A percentile compares a stretch with the other conserved stretches of the same genome.
Evolutionary conservation across 164 flowering plant genomes (phyloP).

Genomic region (Magnolia changhungtana): DNA sequence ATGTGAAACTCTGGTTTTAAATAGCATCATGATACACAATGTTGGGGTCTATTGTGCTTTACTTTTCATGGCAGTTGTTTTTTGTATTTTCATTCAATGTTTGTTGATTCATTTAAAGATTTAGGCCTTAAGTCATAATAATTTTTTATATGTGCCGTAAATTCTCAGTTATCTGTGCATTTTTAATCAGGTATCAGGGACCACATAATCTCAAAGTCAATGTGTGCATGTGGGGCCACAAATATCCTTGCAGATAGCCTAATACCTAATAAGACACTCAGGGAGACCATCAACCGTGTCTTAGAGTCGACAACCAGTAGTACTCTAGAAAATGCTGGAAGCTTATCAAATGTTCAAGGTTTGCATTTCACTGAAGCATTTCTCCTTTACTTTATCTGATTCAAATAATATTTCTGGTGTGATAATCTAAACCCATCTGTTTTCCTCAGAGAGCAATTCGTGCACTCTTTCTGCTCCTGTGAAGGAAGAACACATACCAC

Average conservation of each 20-base stretch:
- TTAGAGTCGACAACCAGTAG: slow-evolving; percentile 78
- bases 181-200: slow-evolving; percentile 77
- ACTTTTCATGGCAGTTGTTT: no score
- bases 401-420: neutral
- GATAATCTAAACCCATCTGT: neutral
- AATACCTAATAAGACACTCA: slow-evolving; percentile 85
- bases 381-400: neutral
- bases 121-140: neutral
- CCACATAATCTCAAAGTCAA: slow-evolving; percentile 63
- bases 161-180: neutral
- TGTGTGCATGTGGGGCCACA: slow-evolving; percentile 83
- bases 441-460: slow-evolving; percentile 58
- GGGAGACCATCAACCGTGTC: slow-evolving; percentile 78
- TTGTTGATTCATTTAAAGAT: neutral
- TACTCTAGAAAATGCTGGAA: slow-evolving; percentile 65
- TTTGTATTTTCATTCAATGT: neutral
- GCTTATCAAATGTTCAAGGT: slow-evolving; percentile 73
- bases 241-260: slow-evolving; percentile 89
- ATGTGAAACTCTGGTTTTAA: neutral
- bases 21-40: neutral
- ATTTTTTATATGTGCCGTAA: no score
- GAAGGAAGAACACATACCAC: slow-evolving; percentile 37
- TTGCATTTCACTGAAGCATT: slow-evolving; percentile 8
- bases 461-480: slow-evolving; percentile 71
- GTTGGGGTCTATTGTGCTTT: neutral